Evolutionary conservation across 1,139 yeast species (phyloP), one percentile per base, ranked within the genome.

Genomic region (Diutina sp.): DNA sequence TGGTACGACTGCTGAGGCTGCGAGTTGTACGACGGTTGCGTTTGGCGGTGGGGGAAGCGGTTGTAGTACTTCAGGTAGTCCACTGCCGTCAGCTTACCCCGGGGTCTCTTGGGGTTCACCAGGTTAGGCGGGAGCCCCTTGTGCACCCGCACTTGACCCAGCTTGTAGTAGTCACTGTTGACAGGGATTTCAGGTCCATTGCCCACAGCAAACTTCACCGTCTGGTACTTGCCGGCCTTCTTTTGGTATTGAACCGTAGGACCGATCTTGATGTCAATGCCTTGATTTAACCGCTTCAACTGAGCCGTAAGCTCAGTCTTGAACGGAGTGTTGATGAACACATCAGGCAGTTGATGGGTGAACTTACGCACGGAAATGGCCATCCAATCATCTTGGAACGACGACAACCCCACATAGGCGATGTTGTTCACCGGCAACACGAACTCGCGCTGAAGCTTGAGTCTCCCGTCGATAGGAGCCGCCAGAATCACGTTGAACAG

Each of bases 301-400:
- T 87, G 88, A 0, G 97, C 84, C 1, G 88, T 74, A 56, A 95
- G 73, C 67, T 95, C 99, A 0, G 99, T 95, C 71, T 95, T 95
- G 73, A 93, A 87, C 58, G 81, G 82, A 60, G 90, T 78, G 69
- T 87, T 87, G 58, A 93, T 74, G 59, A 95, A 81, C 6, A 89
- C 78, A 72, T 95, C 99, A 0, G 97, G 90, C 14, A 75, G 74
- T 1, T 80, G 68, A 2, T 80, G 72, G 2, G 81, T 84, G 2
- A 78, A 77, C 1, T 72, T 59, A 56, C 69, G 73, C 58, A 87
- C 72, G 35, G 85, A 84, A 48, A 93, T 69, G 1, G 96, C 95
- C 47, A 91, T 69, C 99, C 99, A 95, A 64, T 91, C 95, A 69
- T 95, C 99, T 62, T 93, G 95, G 58, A 83, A 74, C 52, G 77